These are phyloP conservation scores for Termitomyces sp. DNA, from an alignment of 768 basidiomycete genomes.

Conservation along the genomic window DNA sequence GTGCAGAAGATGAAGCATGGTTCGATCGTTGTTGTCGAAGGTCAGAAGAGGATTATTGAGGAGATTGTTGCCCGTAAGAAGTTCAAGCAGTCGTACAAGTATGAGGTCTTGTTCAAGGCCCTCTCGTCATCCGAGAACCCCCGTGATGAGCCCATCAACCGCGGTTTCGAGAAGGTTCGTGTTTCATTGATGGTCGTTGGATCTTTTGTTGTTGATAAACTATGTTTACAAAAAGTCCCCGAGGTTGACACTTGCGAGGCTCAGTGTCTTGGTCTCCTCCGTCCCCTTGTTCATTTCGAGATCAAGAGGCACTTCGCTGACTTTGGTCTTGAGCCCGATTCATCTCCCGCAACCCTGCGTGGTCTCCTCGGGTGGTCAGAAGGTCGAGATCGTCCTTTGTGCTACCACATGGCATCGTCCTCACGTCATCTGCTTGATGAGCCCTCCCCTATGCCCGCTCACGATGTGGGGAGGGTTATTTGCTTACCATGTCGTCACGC, in stretches of 20 bases:
- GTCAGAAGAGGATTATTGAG: constrained; percentile 92
- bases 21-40: constrained; percentile 77
- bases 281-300: constrained; percentile 96
- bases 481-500: no score
- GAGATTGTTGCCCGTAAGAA: constrained; percentile 92
- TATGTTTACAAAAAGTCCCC: constrained; percentile 69
- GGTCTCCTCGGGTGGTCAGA: constrained; percentile 98
- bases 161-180: constrained; percentile 90
- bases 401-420: constrained; percentile 99
- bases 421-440: constrained; percentile 97
- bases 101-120: constrained; percentile 94
- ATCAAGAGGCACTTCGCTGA: constrained; percentile 99
- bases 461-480: no score
- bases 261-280: constrained; percentile 90
- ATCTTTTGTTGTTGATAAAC: constrained; percentile 7
- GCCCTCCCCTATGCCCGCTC: no score
- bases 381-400: constrained; percentile 98
- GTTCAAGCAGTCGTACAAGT: constrained; percentile 99
- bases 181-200: not conserved
- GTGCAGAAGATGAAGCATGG: constrained; percentile 97
- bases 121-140: constrained; percentile 97
- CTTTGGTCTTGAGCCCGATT: constrained; percentile 99
- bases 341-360: constrained; percentile 98
- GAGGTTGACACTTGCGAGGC: constrained; percentile 98
- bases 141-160: constrained; percentile 95